phyloP scores from a whole-genome alignment of 768 basidiomycete species.

The Paxillus involutus region DNA sequence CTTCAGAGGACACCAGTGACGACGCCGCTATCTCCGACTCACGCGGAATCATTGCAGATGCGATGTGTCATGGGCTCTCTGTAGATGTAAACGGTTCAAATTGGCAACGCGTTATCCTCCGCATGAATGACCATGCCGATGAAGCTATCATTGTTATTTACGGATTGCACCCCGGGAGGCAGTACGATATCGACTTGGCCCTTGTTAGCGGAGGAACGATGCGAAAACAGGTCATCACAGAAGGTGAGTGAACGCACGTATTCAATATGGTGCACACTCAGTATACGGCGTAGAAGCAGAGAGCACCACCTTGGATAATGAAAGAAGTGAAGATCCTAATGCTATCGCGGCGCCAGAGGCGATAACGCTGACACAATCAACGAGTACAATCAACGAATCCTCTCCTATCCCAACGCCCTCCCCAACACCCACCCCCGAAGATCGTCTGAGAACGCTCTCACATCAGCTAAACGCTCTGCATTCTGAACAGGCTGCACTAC shows the following conservation, averaged over 20 bases:
- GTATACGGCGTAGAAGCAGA: slow-evolving; percentile 17
- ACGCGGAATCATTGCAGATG: slow-evolving; percentile 57
- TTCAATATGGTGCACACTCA: slow-evolving; percentile 7
- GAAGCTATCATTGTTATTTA: slow-evolving; percentile 92
- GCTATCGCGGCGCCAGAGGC: slow-evolving; percentile 9
- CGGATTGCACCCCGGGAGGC: slow-evolving; percentile 82
- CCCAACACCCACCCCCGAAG: slow-evolving; percentile 53
- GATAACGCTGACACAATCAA: slow-evolving; percentile 20
- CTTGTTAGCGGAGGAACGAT: slow-evolving; percentile 66
- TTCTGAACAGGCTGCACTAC: slow-evolving; percentile 67
- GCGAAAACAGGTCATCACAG: slow-evolving; percentile 67
- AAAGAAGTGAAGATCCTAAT: slow-evolving; percentile 18
- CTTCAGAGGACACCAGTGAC: slow-evolving; percentile 37
- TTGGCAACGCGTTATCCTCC: slow-evolving; percentile 79
- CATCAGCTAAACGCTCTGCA: slow-evolving; percentile 62
- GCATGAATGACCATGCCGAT: slow-evolving; percentile 77
- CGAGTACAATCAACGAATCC: slow-evolving; percentile 21
- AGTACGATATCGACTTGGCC: slow-evolving; percentile 87
- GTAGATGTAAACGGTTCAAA: slow-evolving; percentile 78
- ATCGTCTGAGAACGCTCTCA: slow-evolving; percentile 63
- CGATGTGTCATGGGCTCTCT: slow-evolving; percentile 70
- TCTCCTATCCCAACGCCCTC: slow-evolving; percentile 23
- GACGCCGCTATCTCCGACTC: slow-evolving; percentile 30
- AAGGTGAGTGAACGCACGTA: slow-evolving; percentile 40
- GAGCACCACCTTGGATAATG: slow-evolving; percentile 20